phyloP scores from a whole-genome alignment of 768 basidiomycete species.

The Pulveroboletus ravenelii region DNA sequence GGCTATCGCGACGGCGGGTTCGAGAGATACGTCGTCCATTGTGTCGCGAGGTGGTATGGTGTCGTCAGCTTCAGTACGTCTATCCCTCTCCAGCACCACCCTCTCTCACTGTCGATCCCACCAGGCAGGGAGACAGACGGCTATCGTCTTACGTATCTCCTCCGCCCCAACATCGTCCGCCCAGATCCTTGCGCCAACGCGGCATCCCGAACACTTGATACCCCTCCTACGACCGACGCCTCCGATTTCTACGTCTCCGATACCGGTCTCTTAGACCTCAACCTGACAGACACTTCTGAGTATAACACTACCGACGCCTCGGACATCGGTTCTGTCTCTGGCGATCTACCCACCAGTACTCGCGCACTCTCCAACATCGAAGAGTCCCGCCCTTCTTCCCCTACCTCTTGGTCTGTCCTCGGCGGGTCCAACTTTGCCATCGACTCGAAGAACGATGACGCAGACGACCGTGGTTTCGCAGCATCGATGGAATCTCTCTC shows the following conservation, averaged over 20 bases:
- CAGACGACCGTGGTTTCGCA: slow-evolving; percentile 31
- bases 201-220: slow-evolving; percentile 46
- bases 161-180: slow-evolving; percentile 69
- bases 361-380: slow-evolving; percentile 25
- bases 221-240: slow-evolving; percentile 69
- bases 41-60: slow-evolving; percentile 74
- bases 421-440: slow-evolving; percentile 30
- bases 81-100: background rate
- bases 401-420: slow-evolving; percentile 38
- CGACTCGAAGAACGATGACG: slow-evolving; percentile 27
- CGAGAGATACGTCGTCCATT: slow-evolving; percentile 78
- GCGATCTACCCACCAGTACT: slow-evolving; percentile 5
- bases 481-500: slow-evolving; percentile 34
- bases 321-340: slow-evolving; percentile 23
- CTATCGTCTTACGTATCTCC: slow-evolving; percentile 68
- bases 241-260: slow-evolving; percentile 53
- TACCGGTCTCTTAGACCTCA: slow-evolving; percentile 35
- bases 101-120: background rate
- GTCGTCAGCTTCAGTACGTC: slow-evolving; percentile 76
- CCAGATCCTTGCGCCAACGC: slow-evolving; percentile 40
- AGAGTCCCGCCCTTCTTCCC: slow-evolving; percentile 26
- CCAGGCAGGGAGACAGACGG: slow-evolving; percentile 43
- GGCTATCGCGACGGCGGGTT: slow-evolving; percentile 53
- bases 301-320: slow-evolving; percentile 11
- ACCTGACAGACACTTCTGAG: slow-evolving; percentile 19